Conservation (phyloP, 768 basidiomycete genomes). For the Russula abietina region DNA sequence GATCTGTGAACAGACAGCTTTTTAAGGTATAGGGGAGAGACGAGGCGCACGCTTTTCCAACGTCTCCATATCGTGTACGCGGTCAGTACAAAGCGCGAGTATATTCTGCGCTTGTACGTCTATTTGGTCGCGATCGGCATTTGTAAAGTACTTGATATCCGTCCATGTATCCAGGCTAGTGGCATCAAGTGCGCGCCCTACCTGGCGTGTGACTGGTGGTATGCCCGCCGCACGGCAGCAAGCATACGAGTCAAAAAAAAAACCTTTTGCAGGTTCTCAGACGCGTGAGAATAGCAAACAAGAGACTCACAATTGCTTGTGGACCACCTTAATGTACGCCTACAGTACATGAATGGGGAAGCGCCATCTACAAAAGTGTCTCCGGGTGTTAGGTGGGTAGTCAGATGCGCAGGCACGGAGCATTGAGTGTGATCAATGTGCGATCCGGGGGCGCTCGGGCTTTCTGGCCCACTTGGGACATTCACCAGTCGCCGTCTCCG, state of each 20-base stretch:
- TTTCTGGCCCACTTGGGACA: no score
- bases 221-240: conserved; percentile 70
- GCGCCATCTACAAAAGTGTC: conserved; percentile 14
- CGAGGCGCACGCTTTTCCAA: conserved; percentile 75
- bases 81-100: conserved; percentile 76
- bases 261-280: conserved; percentile 62
- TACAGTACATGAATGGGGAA: conserved; percentile 45
- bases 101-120: conserved; percentile 88
- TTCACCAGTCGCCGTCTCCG: no score
- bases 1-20: conserved; percentile 45
- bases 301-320: conserved; percentile 52
- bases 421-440: no score
- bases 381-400: conserved; percentile 16
- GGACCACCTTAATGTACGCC: conserved; percentile 69
- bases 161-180: conserved; percentile 47
- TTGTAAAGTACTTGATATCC: conserved; percentile 64
- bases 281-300: not conserved
- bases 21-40: conserved; percentile 18
- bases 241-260: conserved; percentile 67
- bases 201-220: conserved; percentile 54
- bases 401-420: no score
- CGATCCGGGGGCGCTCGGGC: no score
- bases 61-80: conserved; percentile 82
- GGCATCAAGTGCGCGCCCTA: conserved; percentile 52
- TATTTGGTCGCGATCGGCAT: conserved; percentile 92